Conservation (phyloP, 2,329 filamentous ascomycete species). For the Neonectria sp. region DNA sequence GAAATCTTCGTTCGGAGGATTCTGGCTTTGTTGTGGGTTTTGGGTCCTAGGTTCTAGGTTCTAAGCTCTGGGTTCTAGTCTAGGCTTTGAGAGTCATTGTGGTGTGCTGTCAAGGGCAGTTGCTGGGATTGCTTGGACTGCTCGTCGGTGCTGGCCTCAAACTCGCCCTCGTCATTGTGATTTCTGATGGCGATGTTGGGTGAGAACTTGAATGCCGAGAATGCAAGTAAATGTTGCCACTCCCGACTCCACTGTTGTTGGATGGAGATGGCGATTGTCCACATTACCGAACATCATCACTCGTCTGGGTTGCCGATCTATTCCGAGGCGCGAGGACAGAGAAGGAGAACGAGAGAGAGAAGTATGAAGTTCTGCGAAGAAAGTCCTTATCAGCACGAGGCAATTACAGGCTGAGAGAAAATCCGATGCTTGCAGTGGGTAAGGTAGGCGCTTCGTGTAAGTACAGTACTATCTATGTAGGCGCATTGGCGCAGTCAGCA, state of each 20-base stretch:
- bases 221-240: constrained; percentile 8
- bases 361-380: not conserved
- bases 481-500: constrained; percentile 8
- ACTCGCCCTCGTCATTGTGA: not conserved
- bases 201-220: constrained; percentile 5
- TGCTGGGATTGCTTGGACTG: constrained; percentile 7
- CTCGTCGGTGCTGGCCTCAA: constrained; percentile 19
- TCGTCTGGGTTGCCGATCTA: constrained; percentile 4
- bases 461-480: not conserved
- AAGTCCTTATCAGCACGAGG: constrained; percentile 4
- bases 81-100: not conserved
- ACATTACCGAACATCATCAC: constrained; percentile 16
- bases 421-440: constrained; percentile 10
- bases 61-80: not conserved
- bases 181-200: constrained; percentile 1
- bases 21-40: not conserved
- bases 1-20: constrained; percentile 15
- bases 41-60: not conserved
- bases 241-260: not conserved
- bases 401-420: not conserved
- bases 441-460: constrained; percentile 20
- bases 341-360: not conserved
- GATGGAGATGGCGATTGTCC: constrained; percentile 7
- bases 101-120: constrained; percentile 3
- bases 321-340: not conserved